Evolutionary conservation across 371 early-diverging fungal genomes (phyloP).

Genomic region (Apophysomyces trapeziformis): DNA sequence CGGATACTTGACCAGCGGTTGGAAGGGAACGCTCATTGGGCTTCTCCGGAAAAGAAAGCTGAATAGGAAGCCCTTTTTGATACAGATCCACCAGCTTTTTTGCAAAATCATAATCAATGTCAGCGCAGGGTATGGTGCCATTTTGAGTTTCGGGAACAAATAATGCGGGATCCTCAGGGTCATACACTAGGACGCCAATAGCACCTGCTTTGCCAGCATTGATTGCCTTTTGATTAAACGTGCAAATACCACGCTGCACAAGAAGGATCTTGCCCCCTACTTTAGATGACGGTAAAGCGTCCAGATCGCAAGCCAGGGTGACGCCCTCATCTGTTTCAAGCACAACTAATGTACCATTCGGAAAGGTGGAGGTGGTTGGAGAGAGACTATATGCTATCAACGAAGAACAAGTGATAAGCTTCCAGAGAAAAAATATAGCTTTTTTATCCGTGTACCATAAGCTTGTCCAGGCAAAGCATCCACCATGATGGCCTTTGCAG

Average conservation of each 20-base stretch:
- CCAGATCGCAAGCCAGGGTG: conserved; percentile 12
- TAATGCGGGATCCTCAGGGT: conserved; percentile 24
- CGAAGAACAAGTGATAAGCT: conserved; percentile 46
- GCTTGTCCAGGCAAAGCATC: conserved; percentile 19
- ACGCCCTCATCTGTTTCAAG: conserved; percentile 11
- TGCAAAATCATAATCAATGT: conserved; percentile 36
- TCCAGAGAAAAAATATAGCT: conserved; percentile 26
- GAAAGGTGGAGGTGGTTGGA: conserved; percentile 24
- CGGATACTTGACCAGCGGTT: conserved; percentile 48
- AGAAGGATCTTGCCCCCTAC: conserved; percentile 44
- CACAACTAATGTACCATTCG: conserved; percentile 31
- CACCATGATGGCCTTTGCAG: conserved; percentile 20
- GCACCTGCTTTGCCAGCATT: conserved; percentile 47
- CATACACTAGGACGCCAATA: conserved; percentile 58
- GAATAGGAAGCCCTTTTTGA: not conserved
- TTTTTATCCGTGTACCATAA: conserved; percentile 22
- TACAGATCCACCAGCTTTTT: conserved; percentile 17
- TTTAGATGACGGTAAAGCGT: conserved; percentile 2
- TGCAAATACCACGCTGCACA: conserved; percentile 57
- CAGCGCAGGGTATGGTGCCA: conserved; percentile 42
- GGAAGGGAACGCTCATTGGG: conserved; percentile 8
- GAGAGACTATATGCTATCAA: conserved; percentile 38
- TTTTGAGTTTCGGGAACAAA: conserved; percentile 18
- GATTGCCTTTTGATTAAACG: conserved; percentile 47
- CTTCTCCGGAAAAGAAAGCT: conserved; percentile 15